Evolutionary conservation across 176 grass and related monocot genomes (phyloP).

Genomic region (Oryza punctata): DNA sequence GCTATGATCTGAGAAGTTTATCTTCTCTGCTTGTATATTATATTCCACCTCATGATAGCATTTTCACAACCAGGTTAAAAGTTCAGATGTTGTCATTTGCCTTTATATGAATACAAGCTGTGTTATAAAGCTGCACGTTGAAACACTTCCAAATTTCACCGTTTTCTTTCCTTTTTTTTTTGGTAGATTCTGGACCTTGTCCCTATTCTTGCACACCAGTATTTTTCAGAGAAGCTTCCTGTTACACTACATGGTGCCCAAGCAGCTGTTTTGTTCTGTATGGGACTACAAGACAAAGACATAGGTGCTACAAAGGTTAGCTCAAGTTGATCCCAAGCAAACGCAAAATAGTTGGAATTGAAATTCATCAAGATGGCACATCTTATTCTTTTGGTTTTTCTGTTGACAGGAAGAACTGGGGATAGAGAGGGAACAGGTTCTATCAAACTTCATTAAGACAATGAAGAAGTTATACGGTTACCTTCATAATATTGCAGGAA

Average conservation of each 20-base stretch:
- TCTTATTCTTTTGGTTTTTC: constrained; percentile 24
- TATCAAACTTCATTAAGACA: constrained; percentile 88
- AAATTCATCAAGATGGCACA: neutral
- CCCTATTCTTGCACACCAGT: constrained; percentile 77
- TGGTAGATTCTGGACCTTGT: constrained; percentile 97
- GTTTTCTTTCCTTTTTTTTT: constrained; percentile 9
- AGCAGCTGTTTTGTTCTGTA: constrained; percentile 83
- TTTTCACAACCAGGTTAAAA: neutral
- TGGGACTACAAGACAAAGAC: constrained; percentile 92
- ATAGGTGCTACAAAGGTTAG: constrained; percentile 71
- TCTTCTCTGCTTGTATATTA: neutral
- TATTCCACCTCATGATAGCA: neutral
- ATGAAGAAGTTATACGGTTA: constrained; percentile 79
- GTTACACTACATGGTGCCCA: constrained; percentile 69
- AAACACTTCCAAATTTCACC: neutral
- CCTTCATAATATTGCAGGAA: constrained; percentile 64
- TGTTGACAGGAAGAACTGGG: constrained; percentile 73
- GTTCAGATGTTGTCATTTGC: neutral
- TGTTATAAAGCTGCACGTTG: neutral
- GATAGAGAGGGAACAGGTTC: constrained; percentile 90
- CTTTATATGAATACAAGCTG: neutral
- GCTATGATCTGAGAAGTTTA: neutral
- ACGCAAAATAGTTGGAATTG: neutral
- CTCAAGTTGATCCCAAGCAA: constrained; percentile 14
- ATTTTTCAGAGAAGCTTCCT: constrained; percentile 91